Percentiles rank a stretch among this genome's conserved stretches.
phyloP scores from a whole-genome alignment of 2,329 filamentous ascomycete genomes.

The Gyromitra esculenta region DNA sequence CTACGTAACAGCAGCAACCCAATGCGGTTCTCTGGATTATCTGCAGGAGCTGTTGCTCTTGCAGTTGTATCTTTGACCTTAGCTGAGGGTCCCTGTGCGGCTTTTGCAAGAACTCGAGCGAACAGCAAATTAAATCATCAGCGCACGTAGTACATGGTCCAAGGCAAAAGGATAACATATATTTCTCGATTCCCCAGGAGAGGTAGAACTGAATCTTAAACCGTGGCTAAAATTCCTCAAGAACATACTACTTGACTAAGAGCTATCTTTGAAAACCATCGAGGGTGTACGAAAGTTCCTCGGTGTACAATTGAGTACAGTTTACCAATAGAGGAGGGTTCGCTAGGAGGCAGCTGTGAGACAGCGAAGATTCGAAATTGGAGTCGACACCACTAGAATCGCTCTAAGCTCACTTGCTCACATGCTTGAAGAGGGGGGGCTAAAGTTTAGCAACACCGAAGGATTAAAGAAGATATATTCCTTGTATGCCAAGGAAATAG shows the following conservation, averaged over 20 bases:
- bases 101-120: slow-evolving; percentile 14
- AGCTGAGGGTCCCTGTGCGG: slow-evolving; percentile 20
- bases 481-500: slow-evolving; percentile 4
- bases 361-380: slow-evolving; percentile 41
- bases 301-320: slow-evolving; percentile 46
- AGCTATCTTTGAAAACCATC: slow-evolving; percentile 20
- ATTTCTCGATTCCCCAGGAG: background rate
- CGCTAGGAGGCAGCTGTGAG: slow-evolving; percentile 44
- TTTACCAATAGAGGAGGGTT: slow-evolving; percentile 38
- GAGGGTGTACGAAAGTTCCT: slow-evolving; percentile 23
- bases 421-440: slow-evolving; percentile 17
- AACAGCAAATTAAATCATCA: slow-evolving; percentile 1
- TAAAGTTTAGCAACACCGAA: slow-evolving; percentile 38
- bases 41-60: slow-evolving; percentile 6
- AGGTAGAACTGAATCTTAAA: slow-evolving; percentile 11
- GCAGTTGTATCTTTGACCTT: background rate
- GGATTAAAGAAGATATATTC: slow-evolving; percentile 31
- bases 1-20: slow-evolving; percentile 18
- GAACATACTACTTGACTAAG: slow-evolving; percentile 14
- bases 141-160: background rate
- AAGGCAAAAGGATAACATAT: background rate
- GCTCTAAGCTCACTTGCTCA: slow-evolving; percentile 21
- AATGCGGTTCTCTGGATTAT: slow-evolving; percentile 32
- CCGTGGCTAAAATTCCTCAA: slow-evolving; percentile 17
- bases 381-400: slow-evolving; percentile 36